Percentiles rank a stretch among this genome's conserved stretches.
phyloP scores from a whole-genome alignment of 352 stramenopile genomes.

The Phytophthora foliorum region DNA sequence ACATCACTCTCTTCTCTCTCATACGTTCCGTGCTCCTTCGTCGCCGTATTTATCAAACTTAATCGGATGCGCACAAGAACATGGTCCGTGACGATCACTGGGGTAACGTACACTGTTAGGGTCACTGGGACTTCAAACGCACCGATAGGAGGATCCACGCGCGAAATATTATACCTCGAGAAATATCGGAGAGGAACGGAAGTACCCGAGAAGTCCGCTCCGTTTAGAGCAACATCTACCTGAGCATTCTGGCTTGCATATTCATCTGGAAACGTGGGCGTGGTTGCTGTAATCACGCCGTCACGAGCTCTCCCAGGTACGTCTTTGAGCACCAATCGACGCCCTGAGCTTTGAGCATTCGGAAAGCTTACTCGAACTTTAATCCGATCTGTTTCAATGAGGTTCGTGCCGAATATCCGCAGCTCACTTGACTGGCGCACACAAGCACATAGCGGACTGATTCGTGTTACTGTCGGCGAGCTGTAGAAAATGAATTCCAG shows the following conservation, averaged over 20 bases:
- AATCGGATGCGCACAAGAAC: conserved; percentile 60
- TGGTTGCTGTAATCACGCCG: conserved; percentile 61
- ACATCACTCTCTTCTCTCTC: conserved; percentile 13
- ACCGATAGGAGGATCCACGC: conserved; percentile 56
- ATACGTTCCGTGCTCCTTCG: background rate
- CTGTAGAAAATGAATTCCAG: conserved; percentile 85
- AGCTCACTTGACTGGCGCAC: conserved; percentile 62
- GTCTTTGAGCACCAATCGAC: conserved; percentile 44
- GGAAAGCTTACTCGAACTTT: conserved; percentile 63
- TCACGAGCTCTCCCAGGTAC: conserved; percentile 47
- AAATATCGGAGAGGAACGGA: conserved; percentile 65
- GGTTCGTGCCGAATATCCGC: conserved; percentile 63
- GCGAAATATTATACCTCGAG: conserved; percentile 53
- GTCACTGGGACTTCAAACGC: conserved; percentile 69
- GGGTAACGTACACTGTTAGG: conserved; percentile 49
- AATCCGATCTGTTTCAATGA: conserved; percentile 84
- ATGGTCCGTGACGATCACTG: conserved; percentile 57
- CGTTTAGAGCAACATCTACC: conserved; percentile 75
- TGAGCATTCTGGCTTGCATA: conserved; percentile 55
- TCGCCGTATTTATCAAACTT: background rate
- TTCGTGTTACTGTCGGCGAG: conserved; percentile 55
- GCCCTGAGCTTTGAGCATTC: conserved; percentile 22
- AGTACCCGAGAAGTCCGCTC: conserved; percentile 70
- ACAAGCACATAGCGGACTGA: conserved; percentile 70
- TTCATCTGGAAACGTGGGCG: conserved; percentile 58